Evolutionary conservation across 805 yeast species (phyloP).

Genomic region (Wickerhamiella cacticola): DNA sequence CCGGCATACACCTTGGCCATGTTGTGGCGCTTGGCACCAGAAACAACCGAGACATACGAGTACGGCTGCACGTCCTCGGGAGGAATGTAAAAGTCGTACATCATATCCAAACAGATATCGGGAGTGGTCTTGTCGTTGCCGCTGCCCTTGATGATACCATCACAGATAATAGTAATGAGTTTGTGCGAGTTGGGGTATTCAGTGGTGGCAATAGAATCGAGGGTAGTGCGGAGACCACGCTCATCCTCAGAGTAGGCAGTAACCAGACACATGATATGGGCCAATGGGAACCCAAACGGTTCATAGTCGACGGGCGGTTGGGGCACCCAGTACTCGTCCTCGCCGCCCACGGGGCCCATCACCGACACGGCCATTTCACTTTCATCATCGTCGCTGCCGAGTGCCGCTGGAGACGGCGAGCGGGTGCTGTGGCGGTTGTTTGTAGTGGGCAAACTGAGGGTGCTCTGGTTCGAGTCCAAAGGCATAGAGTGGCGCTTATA

Average conservation of each 20-base stretch:
- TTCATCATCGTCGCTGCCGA: constrained; percentile 12
- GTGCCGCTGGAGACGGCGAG: constrained; percentile 11
- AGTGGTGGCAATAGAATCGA: constrained; percentile 89
- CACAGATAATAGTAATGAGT: constrained; percentile 73
- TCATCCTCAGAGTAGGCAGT: constrained; percentile 94
- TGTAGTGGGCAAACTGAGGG: neutral
- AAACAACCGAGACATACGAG: constrained; percentile 92
- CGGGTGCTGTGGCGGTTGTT: constrained; percentile 8
- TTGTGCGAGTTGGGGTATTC: constrained; percentile 94
- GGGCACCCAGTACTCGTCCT: constrained; percentile 57
- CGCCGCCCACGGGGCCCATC: constrained; percentile 24
- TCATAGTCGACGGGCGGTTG: constrained; percentile 85
- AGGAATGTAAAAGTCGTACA: constrained; percentile 63
- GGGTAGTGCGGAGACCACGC: constrained; percentile 70
- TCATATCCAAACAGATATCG: constrained; percentile 75
- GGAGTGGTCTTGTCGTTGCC: constrained; percentile 85
- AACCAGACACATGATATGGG: constrained; percentile 62
- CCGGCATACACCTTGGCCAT: constrained; percentile 97
- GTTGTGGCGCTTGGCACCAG: constrained; percentile 88
- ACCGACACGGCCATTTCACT: constrained; percentile 9
- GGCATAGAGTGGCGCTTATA: constrained; percentile 21
- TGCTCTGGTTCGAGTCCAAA: neutral
- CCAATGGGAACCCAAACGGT: constrained; percentile 73
- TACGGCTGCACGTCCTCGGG: constrained; percentile 65
- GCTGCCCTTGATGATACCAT: constrained; percentile 88